A percentile compares a stretch with the other conserved stretches of the same genome.
Evolutionary conservation across 148 eudicot genomes (phyloP).

Genomic region (Rhododendron molle): DNA sequence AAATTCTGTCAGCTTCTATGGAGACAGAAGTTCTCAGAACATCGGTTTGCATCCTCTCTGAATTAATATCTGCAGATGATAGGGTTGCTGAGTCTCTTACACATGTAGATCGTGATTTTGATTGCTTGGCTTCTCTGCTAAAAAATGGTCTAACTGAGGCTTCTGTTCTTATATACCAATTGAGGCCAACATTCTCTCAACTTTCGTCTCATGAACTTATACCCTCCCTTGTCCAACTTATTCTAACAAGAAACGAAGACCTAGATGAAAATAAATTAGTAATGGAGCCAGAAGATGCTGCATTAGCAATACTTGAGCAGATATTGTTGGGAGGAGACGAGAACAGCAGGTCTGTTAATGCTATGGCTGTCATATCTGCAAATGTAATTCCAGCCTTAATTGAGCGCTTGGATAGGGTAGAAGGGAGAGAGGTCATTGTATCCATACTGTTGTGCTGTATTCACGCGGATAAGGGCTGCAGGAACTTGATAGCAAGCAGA

Average conservation of each 20-base stretch:
- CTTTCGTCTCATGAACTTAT: conserved; percentile 34
- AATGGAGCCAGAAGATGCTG: conserved; percentile 46
- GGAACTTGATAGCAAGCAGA: conserved; percentile 41
- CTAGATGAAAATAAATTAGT: conserved; percentile 21
- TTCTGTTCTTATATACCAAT: conserved; percentile 33
- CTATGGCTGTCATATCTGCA: conserved; percentile 28
- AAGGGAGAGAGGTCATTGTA: conserved; percentile 30
- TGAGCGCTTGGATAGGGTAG: conserved; percentile 28
- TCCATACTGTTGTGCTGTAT: conserved; percentile 41
- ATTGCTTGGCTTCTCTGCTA: conserved; percentile 37
- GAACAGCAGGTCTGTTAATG: conserved; percentile 24
- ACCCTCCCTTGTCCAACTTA: conserved; percentile 30
- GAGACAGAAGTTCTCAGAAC: conserved; percentile 43
- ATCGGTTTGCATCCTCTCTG: conserved; percentile 38
- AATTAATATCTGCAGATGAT: conserved; percentile 39
- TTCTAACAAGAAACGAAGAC: conserved; percentile 29
- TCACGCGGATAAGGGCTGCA: conserved; percentile 35
- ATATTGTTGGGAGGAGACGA: conserved; percentile 45
- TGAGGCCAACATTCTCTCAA: conserved; percentile 43
- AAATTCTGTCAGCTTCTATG: conserved; percentile 46
- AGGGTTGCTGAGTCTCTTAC: conserved; percentile 34
- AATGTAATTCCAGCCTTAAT: conserved; percentile 38
- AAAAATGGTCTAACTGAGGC: conserved; percentile 50
- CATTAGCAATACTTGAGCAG: conserved; percentile 40
- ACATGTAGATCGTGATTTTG: conserved; percentile 36